A percentile compares a stretch with the other conserved stretches of the same genome.
Evolutionary conservation across 2,329 filamentous ascomycete genomes (phyloP).

Genomic region (Penicillium sp.): DNA sequence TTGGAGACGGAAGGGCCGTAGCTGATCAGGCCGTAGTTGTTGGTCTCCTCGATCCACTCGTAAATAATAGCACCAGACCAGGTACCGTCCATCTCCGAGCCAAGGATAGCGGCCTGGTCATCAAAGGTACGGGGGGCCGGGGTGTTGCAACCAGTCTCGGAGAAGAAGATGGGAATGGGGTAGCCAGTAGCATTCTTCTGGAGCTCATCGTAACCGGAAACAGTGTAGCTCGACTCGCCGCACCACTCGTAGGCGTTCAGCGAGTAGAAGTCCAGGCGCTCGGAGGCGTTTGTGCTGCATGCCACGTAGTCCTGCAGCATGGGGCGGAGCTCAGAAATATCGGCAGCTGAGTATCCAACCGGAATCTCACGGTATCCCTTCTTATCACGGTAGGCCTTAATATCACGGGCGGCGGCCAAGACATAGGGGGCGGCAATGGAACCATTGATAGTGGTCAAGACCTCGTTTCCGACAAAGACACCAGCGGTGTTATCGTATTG

Average conservation of each 20-base stretch:
- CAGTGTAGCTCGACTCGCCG: conserved; percentile 55
- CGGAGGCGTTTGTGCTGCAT: conserved; percentile 66
- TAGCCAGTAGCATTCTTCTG: conserved; percentile 68
- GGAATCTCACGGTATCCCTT: conserved; percentile 80
- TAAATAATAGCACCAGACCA: conserved; percentile 82
- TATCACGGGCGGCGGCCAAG: conserved; percentile 76
- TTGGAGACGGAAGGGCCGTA: conserved; percentile 65
- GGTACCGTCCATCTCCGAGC: conserved; percentile 66
- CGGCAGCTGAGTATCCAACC: conserved; percentile 83
- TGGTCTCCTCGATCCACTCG: conserved; percentile 84
- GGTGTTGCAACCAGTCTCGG: conserved; percentile 79
- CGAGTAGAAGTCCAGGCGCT: conserved; percentile 78
- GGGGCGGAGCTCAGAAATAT: conserved; percentile 69
- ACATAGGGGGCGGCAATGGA: conserved; percentile 75
- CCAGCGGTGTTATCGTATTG: conserved; percentile 77
- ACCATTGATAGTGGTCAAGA: conserved; percentile 56
- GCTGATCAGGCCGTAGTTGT: conserved; percentile 77
- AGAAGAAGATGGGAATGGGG: conserved; percentile 85
- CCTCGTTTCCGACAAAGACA: conserved; percentile 87
- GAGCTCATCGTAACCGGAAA: conserved; percentile 69
- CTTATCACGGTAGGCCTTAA: conserved; percentile 75
- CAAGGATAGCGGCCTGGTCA: conserved; percentile 77
- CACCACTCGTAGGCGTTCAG: conserved; percentile 87
- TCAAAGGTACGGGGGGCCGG: conserved; percentile 44
- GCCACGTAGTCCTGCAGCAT: conserved; percentile 74